These are phyloP conservation scores for Eutypella sp. DNA, from an alignment of 2,329 filamentous ascomycete species.

Conservation along the genomic window DNA sequence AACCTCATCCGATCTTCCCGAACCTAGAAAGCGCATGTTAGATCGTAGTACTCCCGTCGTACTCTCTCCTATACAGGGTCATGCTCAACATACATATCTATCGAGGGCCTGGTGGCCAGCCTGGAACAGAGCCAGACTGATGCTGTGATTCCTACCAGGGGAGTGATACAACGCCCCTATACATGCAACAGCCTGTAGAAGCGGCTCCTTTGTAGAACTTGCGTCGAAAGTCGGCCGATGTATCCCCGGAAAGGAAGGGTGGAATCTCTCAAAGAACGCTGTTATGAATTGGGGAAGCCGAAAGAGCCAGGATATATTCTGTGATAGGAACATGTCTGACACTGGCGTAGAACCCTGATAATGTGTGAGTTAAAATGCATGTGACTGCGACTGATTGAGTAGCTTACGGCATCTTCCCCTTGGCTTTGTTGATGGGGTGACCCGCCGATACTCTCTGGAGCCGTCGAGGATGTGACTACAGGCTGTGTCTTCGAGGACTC, in stretches of 20 bases:
- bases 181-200: constrained; percentile 7
- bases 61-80: not conserved
- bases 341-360: not conserved
- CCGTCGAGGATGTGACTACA: not conserved
- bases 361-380: not conserved
- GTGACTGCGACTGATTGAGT: not conserved
- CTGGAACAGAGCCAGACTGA: constrained; percentile 7
- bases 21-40: not conserved
- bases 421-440: not conserved
- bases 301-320: constrained; percentile 8
- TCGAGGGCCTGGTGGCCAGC: constrained; percentile 4
- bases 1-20: not conserved
- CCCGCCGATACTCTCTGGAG: not conserved
- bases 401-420: not conserved
- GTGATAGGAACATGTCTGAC: constrained; percentile 4
- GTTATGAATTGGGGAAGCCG: constrained; percentile 6
- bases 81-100: constrained; percentile 3
- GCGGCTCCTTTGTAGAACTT: constrained; percentile 3
- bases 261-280: constrained; percentile 7
- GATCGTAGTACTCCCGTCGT: too few species aligned
- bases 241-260: constrained; percentile 6
- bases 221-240: constrained; percentile 7
- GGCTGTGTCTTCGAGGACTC: not conserved
- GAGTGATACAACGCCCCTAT: constrained; percentile 7
- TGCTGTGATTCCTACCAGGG: constrained; percentile 3